Evolutionary conservation across 2,329 filamentous ascomycete species (phyloP).

Genomic region (Cordyceps cateniannulata): DNA sequence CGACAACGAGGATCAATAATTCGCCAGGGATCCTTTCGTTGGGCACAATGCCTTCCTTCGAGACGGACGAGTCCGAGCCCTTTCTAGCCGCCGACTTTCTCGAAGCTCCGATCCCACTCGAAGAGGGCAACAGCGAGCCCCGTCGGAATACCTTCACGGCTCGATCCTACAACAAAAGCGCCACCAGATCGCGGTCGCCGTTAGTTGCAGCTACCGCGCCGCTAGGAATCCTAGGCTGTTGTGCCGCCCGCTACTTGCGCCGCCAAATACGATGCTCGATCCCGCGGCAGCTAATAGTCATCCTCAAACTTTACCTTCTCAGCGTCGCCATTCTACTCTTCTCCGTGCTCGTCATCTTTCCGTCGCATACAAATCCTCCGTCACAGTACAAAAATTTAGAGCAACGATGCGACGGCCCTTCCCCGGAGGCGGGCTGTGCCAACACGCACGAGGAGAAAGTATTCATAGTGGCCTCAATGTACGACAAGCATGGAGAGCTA

Average conservation of each 20-base stretch:
- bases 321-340: constrained; percentile 26
- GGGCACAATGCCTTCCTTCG: neutral
- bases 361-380: constrained; percentile 36
- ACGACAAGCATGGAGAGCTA: constrained; percentile 55
- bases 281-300: neutral
- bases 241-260: neutral
- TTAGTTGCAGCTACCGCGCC: neutral
- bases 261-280: neutral
- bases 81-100: constrained; percentile 2
- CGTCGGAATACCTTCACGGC: neutral
- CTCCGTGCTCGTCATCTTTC: constrained; percentile 31
- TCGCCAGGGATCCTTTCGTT: neutral
- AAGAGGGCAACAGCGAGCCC: neutral
- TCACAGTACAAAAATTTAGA: constrained; percentile 30
- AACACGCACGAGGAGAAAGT: constrained; percentile 52
- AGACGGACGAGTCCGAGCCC: neutral
- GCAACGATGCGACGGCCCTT: constrained; percentile 23
- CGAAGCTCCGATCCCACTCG: neutral
- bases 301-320: constrained; percentile 21
- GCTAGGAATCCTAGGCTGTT: neutral
- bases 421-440: constrained; percentile 27
- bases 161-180: neutral
- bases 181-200: constrained; percentile 7
- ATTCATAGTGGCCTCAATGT: constrained; percentile 68
- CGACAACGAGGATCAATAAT: neutral